Evolutionary conservation across 768 basidiomycete species (phyloP), one percentile per base, ranked within the genome.

Genomic region (Zangia roseola): DNA sequence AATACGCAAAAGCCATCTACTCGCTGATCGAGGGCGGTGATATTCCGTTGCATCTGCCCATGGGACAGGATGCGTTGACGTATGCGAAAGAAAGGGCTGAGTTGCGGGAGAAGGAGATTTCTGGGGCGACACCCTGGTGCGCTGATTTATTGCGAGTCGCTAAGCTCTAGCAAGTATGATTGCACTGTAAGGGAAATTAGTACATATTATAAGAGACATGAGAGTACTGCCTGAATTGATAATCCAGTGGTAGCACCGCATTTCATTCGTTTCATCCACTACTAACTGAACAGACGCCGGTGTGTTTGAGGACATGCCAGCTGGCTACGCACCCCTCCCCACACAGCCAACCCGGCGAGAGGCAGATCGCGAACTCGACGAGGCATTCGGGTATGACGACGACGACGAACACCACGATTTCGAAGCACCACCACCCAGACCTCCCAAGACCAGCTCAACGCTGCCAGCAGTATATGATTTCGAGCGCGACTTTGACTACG

Each of bases 401-500:
- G 74, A 77, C 9, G 63, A 69, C 10, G 64, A 74, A 46, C 56
- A 58, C n/a, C 44, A 24, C 6, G 10, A 46, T 33, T 35, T 41
- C 17, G 63, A 65, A 47, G 60, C 72, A 23, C 71, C 74, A 4
- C 74, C 72, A 35, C 69, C 75, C 39, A 74, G 69, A 37, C n/a
- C 53, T 25, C 23, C 33, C 50, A 52, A 56, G 41, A 10, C 41
- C 14, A 23, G 28, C 35, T 13, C 59, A n/a, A 31, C 50, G 7
- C 34, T 49, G 2, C 10, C 47, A 34, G 40, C 79, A 13, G 78
- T 21, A 3, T 90, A 90, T 68, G 86, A 92, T 65, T 93, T 92
- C 63, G 91, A 93, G 64, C 75, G 86, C 21, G 82, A 84, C 49
- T 88, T 85, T 60, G 84, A 87, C 59, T 80, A 78, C 48, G 71